Evolutionary conservation across 345 rosid genomes (phyloP), one percentile per base, ranked within the genome.

Genomic region (Physaria fendleri): DNA sequence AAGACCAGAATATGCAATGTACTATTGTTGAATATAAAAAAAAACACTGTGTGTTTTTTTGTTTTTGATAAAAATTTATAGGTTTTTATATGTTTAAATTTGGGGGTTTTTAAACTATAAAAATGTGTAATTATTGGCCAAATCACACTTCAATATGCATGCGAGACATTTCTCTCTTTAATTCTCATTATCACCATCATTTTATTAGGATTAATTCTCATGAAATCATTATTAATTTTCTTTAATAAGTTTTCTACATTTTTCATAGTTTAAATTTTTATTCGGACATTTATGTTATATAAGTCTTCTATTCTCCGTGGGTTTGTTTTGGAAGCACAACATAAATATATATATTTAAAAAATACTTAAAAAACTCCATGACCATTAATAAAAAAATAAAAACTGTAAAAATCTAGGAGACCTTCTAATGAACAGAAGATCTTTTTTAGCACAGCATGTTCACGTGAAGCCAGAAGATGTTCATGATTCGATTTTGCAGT

Each of bases 381-480:
- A 22, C 3, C 20, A 33, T 15, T 42, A 14, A 40, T 42, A 14
- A 40, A 42, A 12, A 16, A 33, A 7, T 10, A 8, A 29, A 22
- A 48, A 45, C 27, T 8, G 35, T 59, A 25, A 59, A 43, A 15
- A 68, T 60, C 62, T 68, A 18, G 56, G 42, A 61, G 67, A 61
- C 50, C 62, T 69, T 69, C 73, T 52, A 69, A 69, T 44, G 68
- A 60, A 53, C 73, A 61, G 28, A 53, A 61, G 16, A 61, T 53
- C 39, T 66, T 66, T 66, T 54, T 52, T 52, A 52, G 58, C 41
- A 47, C 43, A 56, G 68, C 57, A 45, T 69, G 67, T 54, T 35
- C 73, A 69, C 73, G 68, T 69, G 73, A 52, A 52, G 56, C 59
- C 56, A 61, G 68, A 69, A 52, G 73, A 27, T 61, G 73, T 62